A percentile compares a stretch with the other conserved stretches of the same genome.
Conservation (phyloP, 495 filamentous ascomycete species). For the Apodospora peruviana region DNA sequence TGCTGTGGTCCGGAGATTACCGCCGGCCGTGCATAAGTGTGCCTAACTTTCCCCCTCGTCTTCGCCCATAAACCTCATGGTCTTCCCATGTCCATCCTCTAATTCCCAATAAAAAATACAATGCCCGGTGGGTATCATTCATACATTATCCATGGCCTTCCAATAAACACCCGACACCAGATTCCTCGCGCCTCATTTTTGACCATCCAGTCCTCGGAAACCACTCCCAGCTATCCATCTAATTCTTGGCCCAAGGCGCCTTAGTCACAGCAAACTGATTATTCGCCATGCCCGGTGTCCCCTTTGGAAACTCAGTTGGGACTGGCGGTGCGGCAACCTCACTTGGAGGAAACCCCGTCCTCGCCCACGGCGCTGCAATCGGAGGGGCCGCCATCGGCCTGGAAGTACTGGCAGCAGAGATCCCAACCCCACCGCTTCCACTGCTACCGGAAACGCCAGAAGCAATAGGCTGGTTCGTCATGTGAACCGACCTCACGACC, state of each 20-base stretch:
- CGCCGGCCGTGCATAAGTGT: too few relatives aligned
- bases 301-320: conserved; percentile 17
- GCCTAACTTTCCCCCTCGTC: too few relatives aligned
- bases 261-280: conserved; percentile 29
- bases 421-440: conserved; percentile 12
- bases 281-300: conserved; percentile 20
- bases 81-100: too few relatives aligned
- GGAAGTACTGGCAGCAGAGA: conserved; percentile 1
- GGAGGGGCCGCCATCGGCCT: conserved; percentile 10
- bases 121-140: too few relatives aligned
- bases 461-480: conserved; percentile 49
- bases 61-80: too few relatives aligned
- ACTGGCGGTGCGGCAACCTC: conserved; percentile 14
- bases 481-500: conserved; percentile 48
- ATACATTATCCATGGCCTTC: too few relatives aligned
- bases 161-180: too few relatives aligned
- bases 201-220: too few relatives aligned
- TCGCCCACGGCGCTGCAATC: conserved; percentile 37
- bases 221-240: too few relatives aligned
- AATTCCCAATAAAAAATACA: too few relatives aligned
- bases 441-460: conserved; percentile 1
- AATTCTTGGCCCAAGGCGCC: conserved; percentile 23
- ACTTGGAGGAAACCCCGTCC: conserved; percentile 26
- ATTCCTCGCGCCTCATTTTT: too few relatives aligned
- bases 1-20: too few relatives aligned